Base-by-base conservation (phyloP, 2,329 filamentous ascomycete genomes). In the Colletotrichum truncatum region DNA sequence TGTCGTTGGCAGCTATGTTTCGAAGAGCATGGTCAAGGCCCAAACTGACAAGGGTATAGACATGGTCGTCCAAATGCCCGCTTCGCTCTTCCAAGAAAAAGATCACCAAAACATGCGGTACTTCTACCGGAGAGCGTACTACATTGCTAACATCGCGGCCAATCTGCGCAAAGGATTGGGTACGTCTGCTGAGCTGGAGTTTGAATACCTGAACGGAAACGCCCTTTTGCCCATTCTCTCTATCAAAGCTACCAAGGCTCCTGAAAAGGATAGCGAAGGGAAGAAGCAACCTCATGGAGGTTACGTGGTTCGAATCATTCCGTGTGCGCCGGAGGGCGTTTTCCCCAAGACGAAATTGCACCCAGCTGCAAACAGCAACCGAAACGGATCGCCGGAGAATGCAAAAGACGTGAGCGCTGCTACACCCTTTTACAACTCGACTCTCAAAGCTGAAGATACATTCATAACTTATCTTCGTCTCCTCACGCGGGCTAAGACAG, bases 61-160 rank as follows among this genome's bases (percentile, higher is more conserved):
- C 77, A 87, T 98, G 85, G 89, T 95, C 6, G 88, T 97, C 14
- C 91, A 92, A 49, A 97, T 99, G 89, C 95, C 96, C 5, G 77
- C 82, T 62, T 80, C 86, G 1, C 79, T 97, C 11, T 94, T 98
- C 72, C 93, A 97, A 73, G 93, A 97, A 45, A 98, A 98, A 79
- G 96, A 99, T 78, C 98, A 95, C 75, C 85, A 94, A 52, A 94
- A 97, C 76, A 86, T 96, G 82, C 89, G 96, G 67, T 98, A 97
- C 80, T 97, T 98, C 74, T 94, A 98, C 80, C 97, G 97, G 73
- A 85, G 94, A 68, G 92, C 96, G 11, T 98, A 95, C 78, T 98
- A 97, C 74, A 81, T 98, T 53, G 93, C 94, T 32, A 93, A 92
- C 69, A 82, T 98, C 60, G 89, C 93, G 12, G 89, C 88, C 28